Evolutionary conservation across 2,329 filamentous ascomycete species (phyloP).

Genomic region (Beauveria bassiana): DNA sequence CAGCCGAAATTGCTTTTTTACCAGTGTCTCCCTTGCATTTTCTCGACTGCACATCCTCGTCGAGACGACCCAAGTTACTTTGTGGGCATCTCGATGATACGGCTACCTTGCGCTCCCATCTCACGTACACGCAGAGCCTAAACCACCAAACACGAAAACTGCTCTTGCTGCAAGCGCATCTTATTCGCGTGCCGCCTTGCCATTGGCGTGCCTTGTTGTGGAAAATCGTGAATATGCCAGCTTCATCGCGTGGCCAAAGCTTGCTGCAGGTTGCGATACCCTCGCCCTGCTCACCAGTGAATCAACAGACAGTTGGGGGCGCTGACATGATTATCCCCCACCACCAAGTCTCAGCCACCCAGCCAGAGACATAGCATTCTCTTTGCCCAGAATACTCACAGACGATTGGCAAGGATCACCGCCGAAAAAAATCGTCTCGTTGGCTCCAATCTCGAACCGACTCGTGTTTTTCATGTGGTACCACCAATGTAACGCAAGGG

Average conservation of each 20-base stretch:
- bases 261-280: neutral
- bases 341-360: conserved; percentile 6
- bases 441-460: neutral
- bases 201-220: too few species aligned
- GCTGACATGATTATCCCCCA: neutral
- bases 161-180: neutral
- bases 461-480: conserved; percentile 1
- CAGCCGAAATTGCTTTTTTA: neutral
- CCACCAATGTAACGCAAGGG: conserved; percentile 7
- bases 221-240: neutral
- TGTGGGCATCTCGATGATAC: too few species aligned
- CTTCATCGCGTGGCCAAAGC: neutral
- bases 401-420: neutral
- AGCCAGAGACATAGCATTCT: neutral
- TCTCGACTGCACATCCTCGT: too few species aligned
- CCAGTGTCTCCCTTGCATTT: too few species aligned
- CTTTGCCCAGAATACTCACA: neutral
- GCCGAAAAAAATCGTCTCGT: neutral
- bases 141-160: neutral
- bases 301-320: neutral
- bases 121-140: too few species aligned
- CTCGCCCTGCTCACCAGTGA: neutral
- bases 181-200: neutral
- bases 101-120: too few species aligned
- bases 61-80: too few species aligned